Evolutionary conservation across 2,329 filamentous ascomycete species (phyloP).

Genomic region (Pyricularia sp.): DNA sequence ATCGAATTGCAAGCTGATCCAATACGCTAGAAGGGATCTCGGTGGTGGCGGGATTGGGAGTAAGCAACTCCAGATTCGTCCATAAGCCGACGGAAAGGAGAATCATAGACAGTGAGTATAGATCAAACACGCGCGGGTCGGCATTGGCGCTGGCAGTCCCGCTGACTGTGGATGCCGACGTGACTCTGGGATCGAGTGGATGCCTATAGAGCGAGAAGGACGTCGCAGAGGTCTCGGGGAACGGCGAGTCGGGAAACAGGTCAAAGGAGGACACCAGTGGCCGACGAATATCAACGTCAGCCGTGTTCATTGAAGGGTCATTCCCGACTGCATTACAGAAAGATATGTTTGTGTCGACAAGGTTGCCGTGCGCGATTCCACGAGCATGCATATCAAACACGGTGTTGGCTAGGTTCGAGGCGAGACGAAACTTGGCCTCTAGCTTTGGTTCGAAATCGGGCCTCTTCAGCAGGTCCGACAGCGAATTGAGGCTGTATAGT

Average conservation of each 20-base stretch:
- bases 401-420: slow-evolving; percentile 58
- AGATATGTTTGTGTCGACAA: slow-evolving; percentile 53
- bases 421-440: slow-evolving; percentile 64
- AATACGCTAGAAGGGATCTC: slow-evolving; percentile 48
- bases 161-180: slow-evolving; percentile 31
- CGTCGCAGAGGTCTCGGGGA: slow-evolving; percentile 16
- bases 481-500: slow-evolving; percentile 36
- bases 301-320: slow-evolving; percentile 25
- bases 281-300: slow-evolving; percentile 48
- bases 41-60: slow-evolving; percentile 29
- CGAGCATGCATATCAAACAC: slow-evolving; percentile 61
- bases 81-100: slow-evolving; percentile 65
- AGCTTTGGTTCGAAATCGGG: slow-evolving; percentile 49
- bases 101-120: slow-evolving; percentile 62
- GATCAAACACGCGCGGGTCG: slow-evolving; percentile 48
- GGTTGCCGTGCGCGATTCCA: slow-evolving; percentile 57
- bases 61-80: slow-evolving; percentile 48
- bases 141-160: slow-evolving; percentile 32
- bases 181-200: slow-evolving; percentile 45
- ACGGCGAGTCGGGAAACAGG: slow-evolving; percentile 44
- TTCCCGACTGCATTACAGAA: slow-evolving; percentile 40
- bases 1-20: slow-evolving; percentile 50
- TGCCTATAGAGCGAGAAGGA: slow-evolving; percentile 46
- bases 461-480: slow-evolving; percentile 38
- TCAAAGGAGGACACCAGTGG: slow-evolving; percentile 65